Percentiles rank a stretch among this genome's conserved stretches.
phyloP scores from a whole-genome alignment of 441 rosid species.

The Jatropha podagrica region DNA sequence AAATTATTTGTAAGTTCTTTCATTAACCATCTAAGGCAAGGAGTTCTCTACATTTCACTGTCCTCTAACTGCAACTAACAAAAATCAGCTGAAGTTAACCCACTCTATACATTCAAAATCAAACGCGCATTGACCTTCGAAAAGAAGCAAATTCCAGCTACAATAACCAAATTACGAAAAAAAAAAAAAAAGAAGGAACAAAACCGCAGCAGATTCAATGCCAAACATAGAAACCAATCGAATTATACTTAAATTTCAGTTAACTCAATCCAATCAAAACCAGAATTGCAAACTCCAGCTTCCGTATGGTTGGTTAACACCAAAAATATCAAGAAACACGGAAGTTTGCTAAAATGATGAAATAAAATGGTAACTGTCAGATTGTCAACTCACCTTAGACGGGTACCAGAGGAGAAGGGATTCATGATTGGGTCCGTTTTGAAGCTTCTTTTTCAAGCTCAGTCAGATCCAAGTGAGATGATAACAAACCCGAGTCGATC shows the following conservation, averaged over 20 bases:
- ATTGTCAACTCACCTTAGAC: constrained; percentile 64
- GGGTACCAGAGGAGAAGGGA: constrained; percentile 98
- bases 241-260: background rate
- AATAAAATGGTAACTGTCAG: constrained; percentile 4
- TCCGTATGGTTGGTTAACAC: background rate
- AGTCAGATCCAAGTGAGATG: constrained; percentile 39
- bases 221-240: background rate
- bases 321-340: background rate
- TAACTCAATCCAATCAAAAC: constrained; percentile 7
- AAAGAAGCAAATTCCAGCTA: background rate
- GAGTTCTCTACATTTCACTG: background rate
- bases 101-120: background rate
- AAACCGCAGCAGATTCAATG: background rate
- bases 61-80: constrained; percentile 1
- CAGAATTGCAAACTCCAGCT: constrained; percentile 19
- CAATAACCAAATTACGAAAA: background rate
- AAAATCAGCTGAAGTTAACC: constrained; percentile 9
- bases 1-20: background rate
- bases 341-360: constrained; percentile 1
- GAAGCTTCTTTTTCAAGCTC: constrained; percentile 23
- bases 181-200: background rate
- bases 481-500: constrained; percentile 10
- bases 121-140: background rate
- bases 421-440: constrained; percentile 73
- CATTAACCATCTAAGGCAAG: constrained; percentile 3